A percentile compares a stretch with the other conserved stretches of the same genome.
Evolutionary conservation across 176 grass and related monocot genomes (phyloP).

Genomic region (Cocos nucifera): DNA sequence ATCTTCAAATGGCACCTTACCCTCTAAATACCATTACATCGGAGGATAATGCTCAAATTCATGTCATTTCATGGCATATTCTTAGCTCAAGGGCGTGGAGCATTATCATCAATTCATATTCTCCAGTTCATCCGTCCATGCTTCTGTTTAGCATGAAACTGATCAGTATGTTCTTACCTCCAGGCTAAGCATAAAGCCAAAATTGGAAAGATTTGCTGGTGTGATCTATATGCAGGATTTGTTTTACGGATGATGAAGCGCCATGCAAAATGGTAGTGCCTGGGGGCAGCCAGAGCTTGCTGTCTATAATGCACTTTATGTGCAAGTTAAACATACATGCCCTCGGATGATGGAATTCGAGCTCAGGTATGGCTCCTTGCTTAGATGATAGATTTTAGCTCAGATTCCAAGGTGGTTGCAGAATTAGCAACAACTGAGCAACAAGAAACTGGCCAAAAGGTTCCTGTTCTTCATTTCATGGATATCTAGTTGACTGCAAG

Average conservation of each 20-base stretch:
- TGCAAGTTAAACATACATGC: too few relatives aligned
- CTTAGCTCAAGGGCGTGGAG: slow-evolving; percentile 10
- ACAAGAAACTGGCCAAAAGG: too few relatives aligned
- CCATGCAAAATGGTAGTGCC: background rate
- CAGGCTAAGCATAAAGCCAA: slow-evolving; percentile 6
- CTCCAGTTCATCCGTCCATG: background rate
- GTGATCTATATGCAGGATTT: background rate
- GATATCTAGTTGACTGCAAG: too few relatives aligned
- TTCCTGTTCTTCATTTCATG: too few relatives aligned
- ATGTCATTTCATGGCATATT: slow-evolving; percentile 49
- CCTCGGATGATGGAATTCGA: too few relatives aligned
- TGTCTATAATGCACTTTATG: too few relatives aligned
- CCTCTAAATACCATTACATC: background rate
- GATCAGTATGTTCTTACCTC: slow-evolving; percentile 8
- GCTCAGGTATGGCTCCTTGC: too few relatives aligned
- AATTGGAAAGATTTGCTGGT: background rate
- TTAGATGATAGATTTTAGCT: too few relatives aligned
- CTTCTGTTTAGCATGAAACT: slow-evolving; percentile 8
- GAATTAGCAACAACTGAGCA: too few relatives aligned
- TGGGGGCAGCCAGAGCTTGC: background rate
- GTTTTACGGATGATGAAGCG: background rate
- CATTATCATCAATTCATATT: slow-evolving; percentile 1
- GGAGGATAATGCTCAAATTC: slow-evolving; percentile 13
- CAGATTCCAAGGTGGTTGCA: too few relatives aligned
- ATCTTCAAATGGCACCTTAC: background rate